Base-by-base conservation (phyloP, 257 asterid species). In the Plantago major region DNA sequence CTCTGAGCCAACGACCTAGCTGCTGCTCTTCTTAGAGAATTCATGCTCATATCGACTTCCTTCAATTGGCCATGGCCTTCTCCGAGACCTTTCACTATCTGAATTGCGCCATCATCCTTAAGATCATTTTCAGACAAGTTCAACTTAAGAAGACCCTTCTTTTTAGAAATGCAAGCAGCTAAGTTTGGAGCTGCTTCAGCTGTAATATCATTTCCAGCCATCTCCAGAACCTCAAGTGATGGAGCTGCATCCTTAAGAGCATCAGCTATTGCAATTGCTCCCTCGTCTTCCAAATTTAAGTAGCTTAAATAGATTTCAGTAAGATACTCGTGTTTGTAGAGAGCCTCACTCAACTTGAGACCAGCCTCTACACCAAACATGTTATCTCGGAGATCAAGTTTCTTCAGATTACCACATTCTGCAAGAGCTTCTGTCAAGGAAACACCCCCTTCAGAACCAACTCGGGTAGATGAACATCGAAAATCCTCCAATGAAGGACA, bases 121-220 rank as follows among this genome's bases (percentile, higher is more conserved):
- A 89, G 81, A 52, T 93, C 92, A 65, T 93, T 93, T 75, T 93
- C 97, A 2, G 92, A 71, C 67, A 93, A 68, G 65, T 78, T 83
- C 84, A 93, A 76, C 81, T 83, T 85, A 57, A 75, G 64, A 18
- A 93, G 89, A 50, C 73, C 72, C 71, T 68, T 82, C 77, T 81
- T 84, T 40, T 17, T 68, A 64, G 83, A 71, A 44, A 92, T 66
- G 72, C 87, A 87, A 64, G 76, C 81, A 63, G 89, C 87, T 60
- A 92, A 58, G 72, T 78, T 63, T 2, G 90, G 46, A 55, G 94
- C 93, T 58, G 85, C 87, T 62, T 81, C 81, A 8, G 87, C 83
- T 38, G 97, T 86, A 67, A 92, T 80, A 61, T 92, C 99, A 55
- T 92, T 92, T 65, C 99, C 99, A 50, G 95, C 96, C 84, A 92